Percentiles rank a stretch among this genome's conserved stretches.
Evolutionary conservation across 352 stramenopile genomes (phyloP).

Genomic region (Phytophthora niederhauseri): DNA sequence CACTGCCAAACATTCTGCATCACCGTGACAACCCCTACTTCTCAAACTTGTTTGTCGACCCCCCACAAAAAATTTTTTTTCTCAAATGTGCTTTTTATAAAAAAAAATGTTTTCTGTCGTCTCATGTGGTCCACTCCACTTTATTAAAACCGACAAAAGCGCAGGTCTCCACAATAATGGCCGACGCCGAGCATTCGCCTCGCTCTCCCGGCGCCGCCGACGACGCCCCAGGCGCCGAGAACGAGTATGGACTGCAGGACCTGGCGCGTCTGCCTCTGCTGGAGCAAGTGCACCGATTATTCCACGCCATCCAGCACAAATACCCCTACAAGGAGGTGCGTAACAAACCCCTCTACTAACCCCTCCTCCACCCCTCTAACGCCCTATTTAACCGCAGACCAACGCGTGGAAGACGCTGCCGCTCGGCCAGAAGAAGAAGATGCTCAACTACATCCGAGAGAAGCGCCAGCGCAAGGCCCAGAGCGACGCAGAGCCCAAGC

Average conservation of each 20-base stretch:
- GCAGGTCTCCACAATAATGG: conserved; percentile 17
- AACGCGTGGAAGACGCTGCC: conserved; percentile 75
- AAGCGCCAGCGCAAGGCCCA: conserved; percentile 46
- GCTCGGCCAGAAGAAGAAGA: conserved; percentile 78
- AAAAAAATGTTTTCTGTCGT: no score
- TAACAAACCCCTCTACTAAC: neutral
- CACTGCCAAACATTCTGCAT: no score
- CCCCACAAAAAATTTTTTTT: no score
- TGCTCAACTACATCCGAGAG: conserved; percentile 84
- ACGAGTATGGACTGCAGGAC: conserved; percentile 75
- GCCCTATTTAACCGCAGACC: conserved; percentile 46
- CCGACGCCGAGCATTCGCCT: conserved; percentile 15
- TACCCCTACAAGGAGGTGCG: conserved; percentile 85
- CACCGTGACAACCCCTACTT: no score
- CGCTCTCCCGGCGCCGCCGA: neutral
- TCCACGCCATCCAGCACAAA: conserved; percentile 81
- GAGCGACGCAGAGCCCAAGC: conserved; percentile 7
- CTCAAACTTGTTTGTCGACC: no score
- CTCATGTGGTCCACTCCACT: conserved; percentile 1
- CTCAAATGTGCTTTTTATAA: no score
- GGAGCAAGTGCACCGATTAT: conserved; percentile 85
- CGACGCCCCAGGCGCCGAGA: conserved; percentile 28
- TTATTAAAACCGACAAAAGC: neutral
- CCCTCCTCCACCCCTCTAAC: neutral
- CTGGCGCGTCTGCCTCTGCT: conserved; percentile 72